Conservation (phyloP, 306 rosid genomes). For the Cucurbita maxima region DNA sequence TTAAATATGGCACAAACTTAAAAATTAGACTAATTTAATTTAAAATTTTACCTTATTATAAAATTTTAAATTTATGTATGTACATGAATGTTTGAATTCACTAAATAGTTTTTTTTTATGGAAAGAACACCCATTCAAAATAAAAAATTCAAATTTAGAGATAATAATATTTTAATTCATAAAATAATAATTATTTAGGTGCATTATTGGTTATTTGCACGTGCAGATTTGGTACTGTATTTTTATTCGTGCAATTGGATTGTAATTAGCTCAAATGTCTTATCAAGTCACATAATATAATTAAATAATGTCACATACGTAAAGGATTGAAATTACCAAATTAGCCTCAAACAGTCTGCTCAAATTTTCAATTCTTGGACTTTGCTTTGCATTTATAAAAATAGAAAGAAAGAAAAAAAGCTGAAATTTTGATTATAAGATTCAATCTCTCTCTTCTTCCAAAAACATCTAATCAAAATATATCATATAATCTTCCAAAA, state of each 20-base stretch:
- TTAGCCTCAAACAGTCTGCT: background rate
- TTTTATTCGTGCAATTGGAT: background rate
- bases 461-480: background rate
- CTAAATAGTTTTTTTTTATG: too few species aligned
- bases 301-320: background rate
- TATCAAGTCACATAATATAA: background rate
- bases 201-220: background rate
- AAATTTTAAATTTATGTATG: too few species aligned
- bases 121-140: background rate
- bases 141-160: background rate
- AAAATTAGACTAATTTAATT: too few species aligned
- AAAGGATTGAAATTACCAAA: background rate
- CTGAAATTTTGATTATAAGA: background rate
- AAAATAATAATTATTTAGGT: background rate
- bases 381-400: too few species aligned
- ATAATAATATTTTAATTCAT: background rate
- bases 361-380: too few species aligned
- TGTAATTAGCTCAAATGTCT: background rate
- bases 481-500: background rate
- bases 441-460: background rate
- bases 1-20: too few species aligned
- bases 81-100: too few species aligned
- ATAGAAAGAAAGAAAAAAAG: too few species aligned
- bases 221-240: background rate
- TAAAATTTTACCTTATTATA: too few species aligned